Evolutionary conservation across 164 flowering plant species (phyloP).

Genomic region (Tetrastigma voinierianum): DNA sequence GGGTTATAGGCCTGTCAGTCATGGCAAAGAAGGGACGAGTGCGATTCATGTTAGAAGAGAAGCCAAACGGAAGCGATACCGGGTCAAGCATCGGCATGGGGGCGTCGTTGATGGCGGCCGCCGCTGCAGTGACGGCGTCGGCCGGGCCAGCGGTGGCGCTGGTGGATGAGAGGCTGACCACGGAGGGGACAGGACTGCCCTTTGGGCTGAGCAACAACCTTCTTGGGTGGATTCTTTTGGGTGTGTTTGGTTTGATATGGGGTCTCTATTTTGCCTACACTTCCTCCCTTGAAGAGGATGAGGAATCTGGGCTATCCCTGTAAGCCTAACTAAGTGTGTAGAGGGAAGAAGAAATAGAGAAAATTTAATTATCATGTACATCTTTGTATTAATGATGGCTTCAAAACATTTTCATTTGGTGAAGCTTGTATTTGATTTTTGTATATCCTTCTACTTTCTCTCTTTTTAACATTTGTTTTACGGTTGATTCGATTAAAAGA

Average conservation of each 20-base stretch:
- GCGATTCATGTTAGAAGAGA: slow-evolving; percentile 44
- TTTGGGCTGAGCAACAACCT: slow-evolving; percentile 73
- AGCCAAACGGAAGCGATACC: slow-evolving; percentile 14
- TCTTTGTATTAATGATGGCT: too few relatives aligned
- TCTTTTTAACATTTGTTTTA: too few relatives aligned
- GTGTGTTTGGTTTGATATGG: slow-evolving; percentile 69
- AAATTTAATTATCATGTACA: too few relatives aligned
- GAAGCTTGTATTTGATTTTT: too few relatives aligned
- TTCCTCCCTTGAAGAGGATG: slow-evolving; percentile 68
- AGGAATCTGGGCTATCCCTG: slow-evolving; percentile 70
- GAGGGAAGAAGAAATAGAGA: too few relatives aligned
- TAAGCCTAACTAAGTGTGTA: slow-evolving; percentile 5
- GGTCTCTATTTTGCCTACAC: slow-evolving; percentile 51
- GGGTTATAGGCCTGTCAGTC: slow-evolving; percentile 41
- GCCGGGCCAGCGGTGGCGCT: too few relatives aligned
- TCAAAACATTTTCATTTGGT: too few relatives aligned
- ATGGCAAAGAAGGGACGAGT: slow-evolving; percentile 43
- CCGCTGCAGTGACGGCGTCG: too few relatives aligned
- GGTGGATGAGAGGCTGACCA: slow-evolving; percentile 79
- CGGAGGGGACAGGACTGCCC: slow-evolving; percentile 76
- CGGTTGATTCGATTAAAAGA: too few relatives aligned
- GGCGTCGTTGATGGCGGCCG: slow-evolving; percentile 36
- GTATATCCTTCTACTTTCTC: too few relatives aligned
- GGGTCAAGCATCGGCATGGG: slow-evolving; percentile 29
- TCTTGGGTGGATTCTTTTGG: slow-evolving; percentile 71